Evolutionary conservation across 306 rosid genomes (phyloP).

Genomic region (Dalbergia cultrata): DNA sequence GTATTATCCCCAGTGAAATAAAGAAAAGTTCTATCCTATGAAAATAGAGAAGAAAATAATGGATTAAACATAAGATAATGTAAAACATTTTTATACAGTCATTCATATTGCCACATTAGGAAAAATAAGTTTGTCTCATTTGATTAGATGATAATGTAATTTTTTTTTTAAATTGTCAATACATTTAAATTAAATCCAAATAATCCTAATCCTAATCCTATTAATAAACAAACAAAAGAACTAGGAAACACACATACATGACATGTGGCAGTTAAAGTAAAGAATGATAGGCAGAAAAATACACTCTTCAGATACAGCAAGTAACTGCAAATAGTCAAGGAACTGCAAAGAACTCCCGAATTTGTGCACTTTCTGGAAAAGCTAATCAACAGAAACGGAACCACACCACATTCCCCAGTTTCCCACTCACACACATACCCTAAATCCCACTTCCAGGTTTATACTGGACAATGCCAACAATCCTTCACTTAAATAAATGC

Average conservation of each 20-base stretch:
- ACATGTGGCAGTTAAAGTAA: neutral
- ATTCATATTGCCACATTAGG: no score
- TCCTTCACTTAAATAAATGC: neutral
- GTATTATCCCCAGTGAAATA: conserved; percentile 1
- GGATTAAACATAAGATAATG: neutral
- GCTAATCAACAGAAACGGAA: conserved; percentile 9
- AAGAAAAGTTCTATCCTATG: conserved; percentile 1
- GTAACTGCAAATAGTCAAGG: neutral
- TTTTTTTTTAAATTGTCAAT: no score
- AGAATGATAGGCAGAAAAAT: neutral
- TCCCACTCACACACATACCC: neutral
- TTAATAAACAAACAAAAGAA: neutral
- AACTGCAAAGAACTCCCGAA: neutral
- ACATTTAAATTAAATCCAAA: no score
- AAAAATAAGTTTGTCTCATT: no score
- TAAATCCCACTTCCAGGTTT: neutral
- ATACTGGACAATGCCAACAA: neutral
- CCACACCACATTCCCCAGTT: neutral
- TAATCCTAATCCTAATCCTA: no score
- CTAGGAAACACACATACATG: neutral
- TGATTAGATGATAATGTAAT: no score
- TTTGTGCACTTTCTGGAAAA: neutral
- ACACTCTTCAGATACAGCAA: neutral
- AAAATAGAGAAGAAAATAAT: neutral
- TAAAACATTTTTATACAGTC: no score